phyloP scores from a whole-genome alignment of 306 rosid genomes.

The Pyrus communis region DNA sequence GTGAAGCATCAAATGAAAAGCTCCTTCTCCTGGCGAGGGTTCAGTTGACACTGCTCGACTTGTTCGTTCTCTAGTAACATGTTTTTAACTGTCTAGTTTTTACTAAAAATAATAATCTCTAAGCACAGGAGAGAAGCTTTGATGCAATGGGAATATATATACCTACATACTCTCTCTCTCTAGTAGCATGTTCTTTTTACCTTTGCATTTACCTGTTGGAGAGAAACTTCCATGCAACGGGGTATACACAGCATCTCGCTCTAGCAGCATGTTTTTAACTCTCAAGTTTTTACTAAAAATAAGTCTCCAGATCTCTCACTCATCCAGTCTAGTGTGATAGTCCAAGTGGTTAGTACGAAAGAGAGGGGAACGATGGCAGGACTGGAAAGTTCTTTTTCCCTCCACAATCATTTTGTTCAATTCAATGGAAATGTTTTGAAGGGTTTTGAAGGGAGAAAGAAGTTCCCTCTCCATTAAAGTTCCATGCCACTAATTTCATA shows the following conservation, averaged over 20 bases:
- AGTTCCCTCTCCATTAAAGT: not conserved
- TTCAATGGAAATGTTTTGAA: not conserved
- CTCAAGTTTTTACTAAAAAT: not conserved
- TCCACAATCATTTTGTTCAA: not conserved
- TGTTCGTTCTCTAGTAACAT: not conserved
- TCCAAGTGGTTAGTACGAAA: not conserved
- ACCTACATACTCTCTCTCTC: not conserved
- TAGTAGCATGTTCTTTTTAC: not conserved
- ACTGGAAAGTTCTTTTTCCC: not conserved
- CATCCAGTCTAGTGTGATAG: not conserved
- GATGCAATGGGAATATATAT: too few relatives aligned
- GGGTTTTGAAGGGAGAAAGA: not conserved
- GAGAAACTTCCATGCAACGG: not conserved
- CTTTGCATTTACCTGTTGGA: not conserved
- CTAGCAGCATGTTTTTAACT: not conserved
- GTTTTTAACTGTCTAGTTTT: not conserved
- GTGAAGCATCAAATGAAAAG: not conserved
- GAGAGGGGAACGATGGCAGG: too few relatives aligned
- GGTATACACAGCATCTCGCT: not conserved
- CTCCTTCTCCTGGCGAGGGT: not conserved
- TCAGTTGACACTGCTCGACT: not conserved
- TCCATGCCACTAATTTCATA: not conserved
- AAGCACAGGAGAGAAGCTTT: not conserved
- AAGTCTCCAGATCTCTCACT: not conserved
- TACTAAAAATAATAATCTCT: not conserved